A percentile compares a stretch with the other conserved stretches of the same genome.
Evolutionary conservation across 306 rosid genomes (phyloP).

Genomic region (Trifolium repens): DNA sequence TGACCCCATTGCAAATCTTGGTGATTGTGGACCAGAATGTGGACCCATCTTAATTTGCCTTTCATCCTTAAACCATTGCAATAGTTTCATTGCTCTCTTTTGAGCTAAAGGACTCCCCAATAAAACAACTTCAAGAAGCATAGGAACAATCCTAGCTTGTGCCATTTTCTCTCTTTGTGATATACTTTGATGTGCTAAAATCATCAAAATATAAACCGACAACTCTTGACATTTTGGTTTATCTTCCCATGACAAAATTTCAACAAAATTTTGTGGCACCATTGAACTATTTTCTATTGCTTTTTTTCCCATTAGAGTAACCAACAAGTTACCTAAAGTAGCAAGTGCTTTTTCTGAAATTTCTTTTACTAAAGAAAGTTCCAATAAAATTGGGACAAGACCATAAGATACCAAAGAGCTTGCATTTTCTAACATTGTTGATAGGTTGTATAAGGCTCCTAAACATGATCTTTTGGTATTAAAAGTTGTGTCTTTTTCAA

Average conservation of each 20-base stretch:
- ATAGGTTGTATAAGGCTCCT: constrained; percentile 70
- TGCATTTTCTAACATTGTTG: constrained; percentile 73
- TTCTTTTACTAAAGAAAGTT: constrained; percentile 48
- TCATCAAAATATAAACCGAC: constrained; percentile 83
- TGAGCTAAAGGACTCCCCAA: constrained; percentile 86
- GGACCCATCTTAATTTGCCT: constrained; percentile 77
- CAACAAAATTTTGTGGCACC: constrained; percentile 71
- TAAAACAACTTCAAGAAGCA: constrained; percentile 78
- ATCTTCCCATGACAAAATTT: constrained; percentile 89
- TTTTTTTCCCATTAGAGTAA: constrained; percentile 76
- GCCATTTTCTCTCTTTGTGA: constrained; percentile 79
- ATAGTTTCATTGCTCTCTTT: constrained; percentile 78
- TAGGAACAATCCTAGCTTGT: constrained; percentile 67
- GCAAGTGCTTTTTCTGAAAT: constrained; percentile 80
- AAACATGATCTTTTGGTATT: constrained; percentile 63
- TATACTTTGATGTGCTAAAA: constrained; percentile 88
- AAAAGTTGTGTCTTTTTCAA: constrained; percentile 51
- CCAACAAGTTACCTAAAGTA: constrained; percentile 79
- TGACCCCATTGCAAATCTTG: constrained; percentile 66
- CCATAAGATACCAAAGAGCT: constrained; percentile 64
- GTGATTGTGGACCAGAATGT: constrained; percentile 93
- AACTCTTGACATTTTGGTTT: constrained; percentile 78
- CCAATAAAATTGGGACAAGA: constrained; percentile 62
- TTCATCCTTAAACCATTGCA: constrained; percentile 91
- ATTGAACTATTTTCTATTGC: constrained; percentile 65